phyloP scores from a whole-genome alignment of 208 protist genomes.

The Leishmania mexicana region DNA sequence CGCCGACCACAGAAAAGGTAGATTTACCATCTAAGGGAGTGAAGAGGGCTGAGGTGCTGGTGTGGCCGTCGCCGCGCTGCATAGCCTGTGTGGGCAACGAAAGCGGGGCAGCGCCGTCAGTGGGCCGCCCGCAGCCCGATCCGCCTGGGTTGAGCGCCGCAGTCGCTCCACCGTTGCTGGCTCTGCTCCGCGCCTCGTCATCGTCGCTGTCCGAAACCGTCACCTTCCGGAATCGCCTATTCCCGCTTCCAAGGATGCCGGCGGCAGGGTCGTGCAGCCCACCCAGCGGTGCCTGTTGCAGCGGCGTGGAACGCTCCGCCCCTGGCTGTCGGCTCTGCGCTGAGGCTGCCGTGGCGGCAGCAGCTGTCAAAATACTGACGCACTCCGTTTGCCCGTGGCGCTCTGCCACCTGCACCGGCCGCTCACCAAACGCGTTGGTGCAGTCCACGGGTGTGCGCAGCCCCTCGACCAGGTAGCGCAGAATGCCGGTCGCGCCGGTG shows the following conservation, averaged over 20 bases:
- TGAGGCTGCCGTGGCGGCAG: neutral
- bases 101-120: neutral
- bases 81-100: neutral
- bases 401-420: slow-evolving; percentile 32
- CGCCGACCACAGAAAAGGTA: neutral
- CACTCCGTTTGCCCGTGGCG: slow-evolving; percentile 20
- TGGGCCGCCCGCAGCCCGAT: neutral
- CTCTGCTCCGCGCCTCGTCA: neutral
- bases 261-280: neutral
- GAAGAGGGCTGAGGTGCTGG: neutral
- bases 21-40: neutral
- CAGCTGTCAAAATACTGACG: slow-evolving; percentile 8
- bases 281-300: neutral
- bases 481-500: slow-evolving; percentile 26
- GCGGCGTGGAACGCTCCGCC: neutral
- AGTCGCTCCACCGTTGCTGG: neutral
- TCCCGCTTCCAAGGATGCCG: neutral
- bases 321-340: neutral
- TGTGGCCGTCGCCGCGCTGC: neutral
- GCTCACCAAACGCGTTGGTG: slow-evolving; percentile 43
- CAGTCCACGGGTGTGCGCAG: slow-evolving; percentile 22
- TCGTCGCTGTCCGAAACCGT: slow-evolving; percentile 36
- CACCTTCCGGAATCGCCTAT: slow-evolving; percentile 16
- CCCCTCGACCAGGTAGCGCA: slow-evolving; percentile 43
- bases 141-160: neutral